Conservation (phyloP, 257 asterid species). For the Petrea volubilis region DNA sequence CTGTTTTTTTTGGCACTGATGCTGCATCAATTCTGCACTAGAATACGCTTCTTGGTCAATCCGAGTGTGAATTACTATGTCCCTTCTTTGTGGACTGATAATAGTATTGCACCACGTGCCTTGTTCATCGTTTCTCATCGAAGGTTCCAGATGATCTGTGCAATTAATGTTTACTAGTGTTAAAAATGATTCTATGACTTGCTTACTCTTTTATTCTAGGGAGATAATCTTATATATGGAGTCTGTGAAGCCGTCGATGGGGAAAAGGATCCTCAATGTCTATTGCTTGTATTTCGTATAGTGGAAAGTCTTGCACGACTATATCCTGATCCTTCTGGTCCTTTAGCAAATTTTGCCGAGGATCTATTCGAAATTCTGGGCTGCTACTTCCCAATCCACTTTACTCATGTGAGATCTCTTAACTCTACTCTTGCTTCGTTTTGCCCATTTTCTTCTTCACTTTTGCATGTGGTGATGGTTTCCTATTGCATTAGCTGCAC, state of each 20-base stretch:
- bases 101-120: background rate
- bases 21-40: background rate
- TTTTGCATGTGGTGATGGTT: constrained; percentile 8
- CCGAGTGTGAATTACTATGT: background rate
- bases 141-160: constrained; percentile 6
- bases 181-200: constrained; percentile 20
- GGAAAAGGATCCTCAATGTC: constrained; percentile 92
- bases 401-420: constrained; percentile 77
- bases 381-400: constrained; percentile 87
- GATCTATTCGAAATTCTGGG: constrained; percentile 78
- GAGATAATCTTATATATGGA: constrained; percentile 69
- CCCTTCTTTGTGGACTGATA: constrained; percentile 16
- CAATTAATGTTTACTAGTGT: constrained; percentile 4
- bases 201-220: constrained; percentile 46
- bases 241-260: constrained; percentile 85
- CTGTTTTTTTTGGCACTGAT: background rate
- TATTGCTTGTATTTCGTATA: constrained; percentile 63
- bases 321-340: constrained; percentile 66
- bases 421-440: constrained; percentile 14
- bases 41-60: background rate
- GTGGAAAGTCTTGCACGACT: constrained; percentile 63
- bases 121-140: background rate
- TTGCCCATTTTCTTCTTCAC: constrained; percentile 8
- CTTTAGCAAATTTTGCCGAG: constrained; percentile 60
- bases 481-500: constrained; percentile 1